Conservation (phyloP, 2,329 filamentous ascomycete species). For the Rosellinia necatrix region DNA sequence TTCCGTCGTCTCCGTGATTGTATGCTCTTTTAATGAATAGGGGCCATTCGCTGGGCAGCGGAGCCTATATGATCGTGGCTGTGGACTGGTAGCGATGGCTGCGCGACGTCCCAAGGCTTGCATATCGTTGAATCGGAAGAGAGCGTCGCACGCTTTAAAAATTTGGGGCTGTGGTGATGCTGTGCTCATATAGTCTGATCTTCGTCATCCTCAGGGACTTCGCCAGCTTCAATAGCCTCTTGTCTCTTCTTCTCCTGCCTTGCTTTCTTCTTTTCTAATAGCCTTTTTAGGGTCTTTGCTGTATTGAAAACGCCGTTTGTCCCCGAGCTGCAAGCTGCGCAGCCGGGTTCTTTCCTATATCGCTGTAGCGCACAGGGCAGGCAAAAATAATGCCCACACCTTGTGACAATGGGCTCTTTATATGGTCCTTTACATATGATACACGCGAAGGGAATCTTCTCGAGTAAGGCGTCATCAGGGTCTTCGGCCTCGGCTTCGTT, state of each 20-base stretch:
- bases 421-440: conserved; percentile 83
- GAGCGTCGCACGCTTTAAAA: not conserved
- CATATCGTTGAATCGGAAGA: not conserved
- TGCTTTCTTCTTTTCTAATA: conserved; percentile 75
- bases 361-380: conserved; percentile 84
- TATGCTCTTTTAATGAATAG: not conserved
- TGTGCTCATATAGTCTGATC: conserved; percentile 31
- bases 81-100: not conserved
- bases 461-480: conserved; percentile 72
- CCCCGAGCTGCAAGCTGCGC: conserved; percentile 81
- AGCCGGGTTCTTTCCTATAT: conserved; percentile 85
- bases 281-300: conserved; percentile 79
- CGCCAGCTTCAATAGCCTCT: conserved; percentile 56
- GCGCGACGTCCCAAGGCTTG: too few relatives aligned
- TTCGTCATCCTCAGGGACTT: conserved; percentile 52
- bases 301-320: conserved; percentile 90
- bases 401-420: conserved; percentile 79
- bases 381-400: conserved; percentile 96
- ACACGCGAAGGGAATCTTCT: conserved; percentile 88
- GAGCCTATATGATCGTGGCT: not conserved
- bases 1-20: not conserved
- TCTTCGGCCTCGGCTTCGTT: conserved; percentile 51
- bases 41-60: not conserved
- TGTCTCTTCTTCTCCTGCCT: conserved; percentile 62
- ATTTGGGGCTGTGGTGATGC: not conserved